Conservation (phyloP, 1,284 basidiomycete species). For the Pisolithus thermaeus region DNA sequence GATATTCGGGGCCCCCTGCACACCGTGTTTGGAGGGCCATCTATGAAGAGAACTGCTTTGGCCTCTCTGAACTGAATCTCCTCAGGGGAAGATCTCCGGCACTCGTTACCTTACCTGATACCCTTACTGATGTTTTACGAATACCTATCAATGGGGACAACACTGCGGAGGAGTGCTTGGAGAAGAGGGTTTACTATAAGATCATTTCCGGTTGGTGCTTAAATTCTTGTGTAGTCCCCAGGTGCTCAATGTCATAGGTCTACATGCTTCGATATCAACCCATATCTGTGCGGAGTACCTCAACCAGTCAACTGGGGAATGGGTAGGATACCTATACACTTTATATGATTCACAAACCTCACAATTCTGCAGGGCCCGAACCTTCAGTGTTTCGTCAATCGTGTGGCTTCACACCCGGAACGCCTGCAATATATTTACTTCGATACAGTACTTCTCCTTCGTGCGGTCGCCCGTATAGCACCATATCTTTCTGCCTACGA, state of each 20-base stretch:
- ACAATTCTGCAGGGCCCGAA: constrained; percentile 60
- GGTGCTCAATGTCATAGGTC: constrained; percentile 43
- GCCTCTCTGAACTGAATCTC: constrained; percentile 52
- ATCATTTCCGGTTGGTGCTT: constrained; percentile 78
- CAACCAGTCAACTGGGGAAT: constrained; percentile 89
- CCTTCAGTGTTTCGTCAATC: constrained; percentile 87
- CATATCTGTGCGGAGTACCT: constrained; percentile 93
- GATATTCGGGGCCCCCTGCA: constrained; percentile 86
- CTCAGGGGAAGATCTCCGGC: constrained; percentile 40
- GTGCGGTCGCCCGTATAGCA: constrained; percentile 84
- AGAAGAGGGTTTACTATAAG: constrained; percentile 96
- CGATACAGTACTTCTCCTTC: constrained; percentile 86
- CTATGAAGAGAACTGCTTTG: constrained; percentile 99
- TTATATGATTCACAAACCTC: background rate
- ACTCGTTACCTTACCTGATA: constrained; percentile 48
- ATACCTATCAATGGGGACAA: constrained; percentile 30
- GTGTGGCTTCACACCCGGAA: constrained; percentile 92
- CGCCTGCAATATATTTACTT: constrained; percentile 98
- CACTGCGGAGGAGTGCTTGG: constrained; percentile 67
- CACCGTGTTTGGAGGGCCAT: constrained; percentile 92
- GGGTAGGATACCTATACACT: constrained; percentile 46
- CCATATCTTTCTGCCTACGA: constrained; percentile 84
- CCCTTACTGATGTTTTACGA: constrained; percentile 44
- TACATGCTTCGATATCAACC: constrained; percentile 96
- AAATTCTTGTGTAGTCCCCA: background rate